Conservation (phyloP, 352 stramenopile genomes). For the Phytophthora brassicae region DNA sequence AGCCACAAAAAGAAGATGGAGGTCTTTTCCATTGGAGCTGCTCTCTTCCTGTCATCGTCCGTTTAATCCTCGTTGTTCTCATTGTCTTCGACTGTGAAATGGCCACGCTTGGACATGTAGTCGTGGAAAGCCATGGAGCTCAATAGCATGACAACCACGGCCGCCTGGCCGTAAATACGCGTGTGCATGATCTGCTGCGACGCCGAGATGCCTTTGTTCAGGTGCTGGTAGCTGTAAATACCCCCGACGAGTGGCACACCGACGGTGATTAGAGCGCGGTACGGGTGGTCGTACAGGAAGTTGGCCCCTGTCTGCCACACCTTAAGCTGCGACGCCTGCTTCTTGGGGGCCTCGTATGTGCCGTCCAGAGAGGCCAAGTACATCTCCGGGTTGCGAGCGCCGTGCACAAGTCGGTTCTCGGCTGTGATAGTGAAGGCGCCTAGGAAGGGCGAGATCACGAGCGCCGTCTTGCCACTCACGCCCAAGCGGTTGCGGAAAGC, state of each 20-base stretch:
- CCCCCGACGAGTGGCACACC: constrained; percentile 65
- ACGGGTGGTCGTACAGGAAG: constrained; percentile 83
- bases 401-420: constrained; percentile 61
- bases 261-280: constrained; percentile 51
- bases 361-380: constrained; percentile 67
- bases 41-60: constrained; percentile 6
- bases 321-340: constrained; percentile 44
- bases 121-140: constrained; percentile 86
- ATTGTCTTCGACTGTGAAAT: constrained; percentile 53
- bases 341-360: constrained; percentile 41
- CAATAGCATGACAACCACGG: constrained; percentile 70
- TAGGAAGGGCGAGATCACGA: constrained; percentile 64
- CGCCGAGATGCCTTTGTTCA: constrained; percentile 66
- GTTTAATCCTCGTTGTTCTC: no score
- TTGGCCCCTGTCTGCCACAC: constrained; percentile 68
- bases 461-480: constrained; percentile 72
- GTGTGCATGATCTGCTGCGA: constrained; percentile 90
- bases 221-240: constrained; percentile 71
- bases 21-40: constrained; percentile 11
- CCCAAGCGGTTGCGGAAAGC: constrained; percentile 72
- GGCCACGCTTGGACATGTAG: constrained; percentile 74
- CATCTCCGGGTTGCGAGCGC: constrained; percentile 68
- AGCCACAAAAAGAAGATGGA: neutral
- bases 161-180: constrained; percentile 78
- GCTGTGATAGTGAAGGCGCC: constrained; percentile 67